Evolutionary conservation across 371 early-diverging fungal genomes (phyloP), one percentile per base, ranked within the genome.

Genomic region (Rhizopus microsporus): DNA sequence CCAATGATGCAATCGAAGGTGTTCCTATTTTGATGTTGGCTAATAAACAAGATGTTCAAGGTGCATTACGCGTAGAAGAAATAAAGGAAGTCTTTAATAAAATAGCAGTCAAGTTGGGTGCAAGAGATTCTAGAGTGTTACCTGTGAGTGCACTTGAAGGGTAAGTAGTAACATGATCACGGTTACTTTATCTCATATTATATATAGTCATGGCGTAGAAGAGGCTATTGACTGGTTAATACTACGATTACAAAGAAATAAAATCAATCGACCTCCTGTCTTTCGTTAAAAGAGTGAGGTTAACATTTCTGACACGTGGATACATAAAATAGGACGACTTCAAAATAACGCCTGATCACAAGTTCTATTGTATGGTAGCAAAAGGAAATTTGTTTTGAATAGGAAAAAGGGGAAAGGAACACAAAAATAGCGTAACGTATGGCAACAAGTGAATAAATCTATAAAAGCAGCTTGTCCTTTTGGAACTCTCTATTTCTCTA

Each of bases 11-110:
- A 13, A 82, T 91, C 6, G 93, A 91, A 57, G 93, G 94, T 0
- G 86, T 98, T 6, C 98, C 98, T 5, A 75, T 98, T 6, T 68
- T 96, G 44, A 93, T 98, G 85, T 68, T 96, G 59, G 95, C 96
- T 6, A 98, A 95, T 73, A 98, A 98, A 63, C 91, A 93, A 69
- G 98, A 98, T 70, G 63, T 30, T 10, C 66, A 74, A n/a, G 81
- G 84, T 5, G 88, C 94, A 0, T 61, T 91, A 51, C 72, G 78
- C 17, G 81, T 96, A n/a, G 93, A 93, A 33, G 83, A 91, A 45
- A 85, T 96, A 59, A 95, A 97, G 67, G 95, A 96, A 59, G 79
- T 90, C 23, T 92, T 98, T 58, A 97, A 95, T 68, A 84, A 82
- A 48, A 88, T 96, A 60, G 95, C 96, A 7, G 76, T 88, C 15